Evolutionary conservation across 2,329 filamentous ascomycete species (phyloP), one percentile per base, ranked within the genome.

Genomic region (Exophiala viscosa): DNA sequence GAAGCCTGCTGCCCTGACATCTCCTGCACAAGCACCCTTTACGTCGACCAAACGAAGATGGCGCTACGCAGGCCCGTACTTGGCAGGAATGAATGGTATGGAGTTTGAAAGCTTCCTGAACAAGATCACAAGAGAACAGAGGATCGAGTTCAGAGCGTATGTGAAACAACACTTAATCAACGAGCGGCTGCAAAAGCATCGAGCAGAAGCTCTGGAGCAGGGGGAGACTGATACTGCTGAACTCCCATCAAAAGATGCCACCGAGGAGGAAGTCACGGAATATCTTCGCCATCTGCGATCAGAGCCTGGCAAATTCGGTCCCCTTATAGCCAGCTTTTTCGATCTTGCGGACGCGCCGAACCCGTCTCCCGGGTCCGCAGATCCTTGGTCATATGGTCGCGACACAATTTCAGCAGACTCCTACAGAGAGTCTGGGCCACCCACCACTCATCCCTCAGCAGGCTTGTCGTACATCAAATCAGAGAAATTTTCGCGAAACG

Each of bases 391-490:
- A 8, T 62, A 62, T 42, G 58, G 60, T 15, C 51, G 58, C 23
- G 50, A 59, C 23, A 62, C 60, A 10, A 51, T 62, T n/a, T 44
- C 60, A 13, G 54, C 74, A 6, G 54, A 69, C 8, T 70, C 72
- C 51, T 79, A 78, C 60, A 70, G 69, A 32, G 62, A 66, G 31
- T 66, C 66, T 23, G 78, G 77, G 2, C 80, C 80, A 15, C 80
- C 81, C 1, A 77, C 76, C 52, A 86, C 84, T 6, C 84, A 87
- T 66, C 83, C 84, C 2, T 83, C 80, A 3, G 83, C 80, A 3
- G 84, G 84, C 57, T 71, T 87, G 4, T 78, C 79, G 11, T 86
- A 87, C 64, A 69, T 80, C 2, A 76, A 80, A 44, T 79, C 78
- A 10, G 73, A 75, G 49, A 71, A 78, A 17, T 71, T 78, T 62